Evolutionary conservation across 2,329 filamentous ascomycete species (phyloP).

Genomic region (Sordariomycetes sp.): DNA sequence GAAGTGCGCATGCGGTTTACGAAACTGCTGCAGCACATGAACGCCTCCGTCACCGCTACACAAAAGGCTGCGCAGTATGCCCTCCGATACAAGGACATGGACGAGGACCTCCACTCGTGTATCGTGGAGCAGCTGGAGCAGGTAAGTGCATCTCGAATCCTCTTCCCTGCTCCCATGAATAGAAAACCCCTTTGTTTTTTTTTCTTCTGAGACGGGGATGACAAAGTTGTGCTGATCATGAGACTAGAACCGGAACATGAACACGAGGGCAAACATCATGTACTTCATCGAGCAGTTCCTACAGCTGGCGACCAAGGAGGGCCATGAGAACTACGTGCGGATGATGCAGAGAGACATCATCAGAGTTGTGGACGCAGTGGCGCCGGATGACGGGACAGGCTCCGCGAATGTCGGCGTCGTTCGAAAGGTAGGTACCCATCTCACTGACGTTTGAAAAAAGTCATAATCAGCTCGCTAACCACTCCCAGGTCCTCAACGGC

Average conservation of each 20-base stretch:
- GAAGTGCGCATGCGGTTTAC: conserved; percentile 98
- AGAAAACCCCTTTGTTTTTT: too few species aligned
- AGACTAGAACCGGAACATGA: conserved; percentile 67
- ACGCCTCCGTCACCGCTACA: conserved; percentile 76
- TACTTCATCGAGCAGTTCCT: conserved; percentile 96
- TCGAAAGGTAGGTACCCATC: conserved; percentile 46
- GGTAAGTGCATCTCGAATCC: conserved; percentile 26
- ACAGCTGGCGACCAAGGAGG: conserved; percentile 67
- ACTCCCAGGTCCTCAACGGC: neutral
- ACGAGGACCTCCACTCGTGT: conserved; percentile 94
- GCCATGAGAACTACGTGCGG: conserved; percentile 60
- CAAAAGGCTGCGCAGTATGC: conserved; percentile 94
- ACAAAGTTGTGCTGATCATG: neutral
- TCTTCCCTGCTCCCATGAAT: too few species aligned
- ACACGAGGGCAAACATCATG: conserved; percentile 96
- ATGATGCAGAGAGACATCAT: conserved; percentile 95
- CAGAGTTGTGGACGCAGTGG: conserved; percentile 82
- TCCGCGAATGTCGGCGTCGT: conserved; percentile 92
- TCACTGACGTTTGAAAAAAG: neutral
- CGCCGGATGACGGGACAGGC: conserved; percentile 72
- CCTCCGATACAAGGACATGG: conserved; percentile 84
- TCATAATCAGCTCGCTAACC: neutral
- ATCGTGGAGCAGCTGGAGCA: conserved; percentile 90
- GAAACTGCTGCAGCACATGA: conserved; percentile 75
- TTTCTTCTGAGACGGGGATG: too few species aligned